Evolutionary conservation across 352 stramenopile genomes (phyloP).

Genomic region (Globisporangium mamillatum): DNA sequence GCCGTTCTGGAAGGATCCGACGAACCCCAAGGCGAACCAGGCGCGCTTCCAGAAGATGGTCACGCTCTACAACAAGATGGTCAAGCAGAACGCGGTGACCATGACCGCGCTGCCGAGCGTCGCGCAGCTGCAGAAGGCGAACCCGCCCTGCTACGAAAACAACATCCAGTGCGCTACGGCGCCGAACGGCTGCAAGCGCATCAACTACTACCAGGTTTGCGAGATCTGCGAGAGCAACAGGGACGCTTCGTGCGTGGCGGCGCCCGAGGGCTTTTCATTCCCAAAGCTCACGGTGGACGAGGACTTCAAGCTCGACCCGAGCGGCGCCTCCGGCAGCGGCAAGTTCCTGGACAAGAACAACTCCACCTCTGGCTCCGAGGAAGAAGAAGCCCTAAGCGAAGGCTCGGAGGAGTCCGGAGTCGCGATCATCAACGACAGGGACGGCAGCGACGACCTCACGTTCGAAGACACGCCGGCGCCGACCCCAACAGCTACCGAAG

Average conservation of each 20-base stretch:
- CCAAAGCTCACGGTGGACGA: constrained; percentile 38
- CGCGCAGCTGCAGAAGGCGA: constrained; percentile 31
- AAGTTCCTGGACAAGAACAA: constrained; percentile 15
- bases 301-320: constrained; percentile 16
- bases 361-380: constrained; percentile 6
- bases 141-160: constrained; percentile 76
- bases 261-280: constrained; percentile 43
- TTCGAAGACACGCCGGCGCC: neutral
- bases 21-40: constrained; percentile 38
- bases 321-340: neutral
- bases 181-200: constrained; percentile 47
- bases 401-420: neutral
- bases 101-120: constrained; percentile 52
- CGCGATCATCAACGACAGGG: neutral
- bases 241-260: constrained; percentile 30
- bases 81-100: constrained; percentile 25
- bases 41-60: constrained; percentile 49
- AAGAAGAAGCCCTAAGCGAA: neutral
- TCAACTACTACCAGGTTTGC: constrained; percentile 64
- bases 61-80: constrained; percentile 54
- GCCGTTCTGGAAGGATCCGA: constrained; percentile 62
- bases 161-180: constrained; percentile 39
- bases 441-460: constrained; percentile 7
- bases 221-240: constrained; percentile 34
- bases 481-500: neutral